Percentiles rank a stretch among this genome's conserved stretches.
phyloP scores from a whole-genome alignment of 169 alveolate species.

The Theileria orientalis region DNA sequence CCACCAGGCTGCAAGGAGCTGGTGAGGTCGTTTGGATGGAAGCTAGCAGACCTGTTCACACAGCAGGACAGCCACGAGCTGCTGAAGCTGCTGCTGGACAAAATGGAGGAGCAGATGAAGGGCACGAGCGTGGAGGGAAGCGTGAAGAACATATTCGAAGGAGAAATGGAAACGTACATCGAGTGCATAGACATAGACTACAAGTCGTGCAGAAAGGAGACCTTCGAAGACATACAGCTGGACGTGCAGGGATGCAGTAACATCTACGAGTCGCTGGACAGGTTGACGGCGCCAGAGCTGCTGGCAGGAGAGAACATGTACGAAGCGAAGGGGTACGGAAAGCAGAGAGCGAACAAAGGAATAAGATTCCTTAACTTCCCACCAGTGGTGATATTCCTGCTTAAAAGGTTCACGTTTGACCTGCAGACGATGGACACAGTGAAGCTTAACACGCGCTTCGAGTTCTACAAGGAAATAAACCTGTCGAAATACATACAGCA shows the following conservation, averaged over 20 bases:
- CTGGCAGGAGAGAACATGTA: constrained; percentile 93
- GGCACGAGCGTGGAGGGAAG: constrained; percentile 94
- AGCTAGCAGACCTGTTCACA: constrained; percentile 91
- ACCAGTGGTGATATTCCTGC: constrained; percentile 88
- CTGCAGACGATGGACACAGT: constrained; percentile 82
- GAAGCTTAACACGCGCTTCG: constrained; percentile 88
- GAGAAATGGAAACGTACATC: constrained; percentile 92
- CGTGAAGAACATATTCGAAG: constrained; percentile 90
- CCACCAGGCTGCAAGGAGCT: constrained; percentile 89
- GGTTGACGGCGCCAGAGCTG: constrained; percentile 90
- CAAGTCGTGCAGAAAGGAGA: constrained; percentile 85
- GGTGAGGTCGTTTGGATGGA: constrained; percentile 95
- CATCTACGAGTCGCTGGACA: constrained; percentile 87
- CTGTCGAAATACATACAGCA: constrained; percentile 68
- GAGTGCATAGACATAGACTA: constrained; percentile 91
- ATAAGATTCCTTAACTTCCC: constrained; percentile 91
- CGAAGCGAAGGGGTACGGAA: constrained; percentile 92
- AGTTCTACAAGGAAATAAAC: constrained; percentile 88
- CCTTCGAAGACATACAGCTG: constrained; percentile 89
- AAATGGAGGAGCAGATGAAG: constrained; percentile 94
- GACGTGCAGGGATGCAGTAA: constrained; percentile 90
- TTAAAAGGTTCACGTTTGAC: constrained; percentile 89
- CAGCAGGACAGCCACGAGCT: constrained; percentile 98
- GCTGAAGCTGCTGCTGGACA: constrained; percentile 88
- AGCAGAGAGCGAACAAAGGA: constrained; percentile 85